Evolutionary conservation across 352 stramenopile genomes (phyloP), one percentile per base, ranked within the genome.

Genomic region (Blastocystis sp.): DNA sequence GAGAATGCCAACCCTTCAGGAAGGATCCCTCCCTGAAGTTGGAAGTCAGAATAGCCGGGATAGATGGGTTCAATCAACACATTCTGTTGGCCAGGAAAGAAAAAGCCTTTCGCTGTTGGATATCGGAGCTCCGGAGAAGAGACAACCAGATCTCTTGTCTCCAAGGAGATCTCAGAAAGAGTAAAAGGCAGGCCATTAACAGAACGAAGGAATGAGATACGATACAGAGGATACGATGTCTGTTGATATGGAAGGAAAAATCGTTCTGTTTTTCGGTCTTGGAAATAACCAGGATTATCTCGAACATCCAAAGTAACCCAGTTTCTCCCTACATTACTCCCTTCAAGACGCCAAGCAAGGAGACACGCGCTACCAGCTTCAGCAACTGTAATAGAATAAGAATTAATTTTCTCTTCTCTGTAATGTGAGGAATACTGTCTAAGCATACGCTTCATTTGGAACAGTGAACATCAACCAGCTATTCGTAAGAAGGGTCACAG

Each of bases 241-340:
- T 42, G 27, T 66, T 83, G 71, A 35, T 2, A 14, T 12, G 46
- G 46, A 11, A 83, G 54, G 7, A 43, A n/a, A 12, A 66, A 61
- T 42, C n/a, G 14, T 29, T 66, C 32, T 1, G 21, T 51, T 35
- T n/a, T 83, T 9, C 39, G 49, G n/a, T 63, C 29, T 14, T 5
- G 11, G 51, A 83, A 83, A 63, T 66, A 83, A 11, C 21, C 16
- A 0, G 24, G 9, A 24, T 46, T 66, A 0, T 83, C 71, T 19
- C 52, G 27, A n/a, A 49, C 71, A 29, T 83, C 71, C 14, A 83
- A 21, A 11, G 66, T 49, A 14, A 43, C 16, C 71, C 71, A 83
- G 0, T 2, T 27, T 11, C 12, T 14, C 16, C 52, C 71, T 16
- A 67, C n/a, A 16, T 27, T n/a, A 42, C 42, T 65, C 16, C 46